Evolutionary conservation across 2,329 filamentous ascomycete species (phyloP), one percentile per base, ranked within the genome.

Genomic region (Botrytis medusae): DNA sequence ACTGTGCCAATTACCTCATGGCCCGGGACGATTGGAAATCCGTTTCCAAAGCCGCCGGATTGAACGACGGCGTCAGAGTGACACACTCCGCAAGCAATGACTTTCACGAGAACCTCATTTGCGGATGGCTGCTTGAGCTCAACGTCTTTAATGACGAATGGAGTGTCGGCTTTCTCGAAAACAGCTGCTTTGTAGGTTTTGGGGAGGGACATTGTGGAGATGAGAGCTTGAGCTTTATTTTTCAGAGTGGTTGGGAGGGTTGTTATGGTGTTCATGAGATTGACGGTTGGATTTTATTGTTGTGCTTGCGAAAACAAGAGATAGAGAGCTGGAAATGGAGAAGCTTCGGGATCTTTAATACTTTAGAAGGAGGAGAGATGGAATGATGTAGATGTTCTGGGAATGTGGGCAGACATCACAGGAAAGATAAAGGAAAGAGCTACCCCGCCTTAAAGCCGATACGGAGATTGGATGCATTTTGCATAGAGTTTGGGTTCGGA

Each of bases 1-100:
- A 94, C 84, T 20, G 88, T 87, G 18, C 92, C 92, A 72, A 94
- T 87, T 48, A 91, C 83, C 80, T 94, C 92, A 81, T 95, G 92
- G 34, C 92, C 92, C 0, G 91, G 89, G 2, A 90, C 82, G 9
- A 88, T 85, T 1, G 91, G 91, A 77, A 87, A 90, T 32, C 85
- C 77, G 61, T 87, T 85, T 18, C 87, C 88, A 61, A 91, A 82
- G 7, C 81, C 78, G 37, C 89, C 88, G 4, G 79, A 64, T 68
- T 85, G 83, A 1, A 87, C 81, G 8, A 62, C 67, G 7, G 64
- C 74, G 77, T 94, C 92, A 0, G 86, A 87, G 80, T 90, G 90
- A 81, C 92, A 94, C 67, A 95, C 87, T 61, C 92, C 92, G 77
- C 90, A 93, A 9, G 92, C 92, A 14, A 90, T 83, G 4, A 93